Evolutionary conservation across 2,329 filamentous ascomycete species (phyloP).

Genomic region (Fusarium poae): DNA sequence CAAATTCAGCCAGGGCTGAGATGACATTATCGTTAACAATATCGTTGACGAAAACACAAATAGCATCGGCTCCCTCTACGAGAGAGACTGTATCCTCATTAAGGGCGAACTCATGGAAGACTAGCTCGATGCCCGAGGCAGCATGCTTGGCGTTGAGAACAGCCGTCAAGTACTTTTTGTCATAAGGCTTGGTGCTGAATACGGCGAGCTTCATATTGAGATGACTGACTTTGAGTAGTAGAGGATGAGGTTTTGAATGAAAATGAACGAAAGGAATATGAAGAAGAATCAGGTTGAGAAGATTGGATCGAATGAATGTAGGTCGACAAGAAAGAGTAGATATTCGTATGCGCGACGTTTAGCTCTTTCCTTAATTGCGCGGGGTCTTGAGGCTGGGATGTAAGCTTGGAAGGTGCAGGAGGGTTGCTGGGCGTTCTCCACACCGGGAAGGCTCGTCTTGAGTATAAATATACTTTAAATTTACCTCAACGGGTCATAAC

Average conservation of each 20-base stretch:
- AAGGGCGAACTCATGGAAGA: conserved; percentile 71
- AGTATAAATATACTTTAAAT: conserved; percentile 19
- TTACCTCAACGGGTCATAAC: neutral
- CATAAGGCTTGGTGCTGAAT: conserved; percentile 75
- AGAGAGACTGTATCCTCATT: conserved; percentile 68
- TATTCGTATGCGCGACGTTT: conserved; percentile 11
- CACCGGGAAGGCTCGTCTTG: conserved; percentile 25
- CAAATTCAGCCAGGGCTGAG: conserved; percentile 60
- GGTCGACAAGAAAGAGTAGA: neutral
- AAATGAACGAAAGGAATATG: neutral
- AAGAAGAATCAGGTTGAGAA: neutral
- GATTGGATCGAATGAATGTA: neutral
- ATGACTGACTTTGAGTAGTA: neutral
- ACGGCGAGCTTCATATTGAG: conserved; percentile 68
- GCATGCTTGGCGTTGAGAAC: conserved; percentile 55
- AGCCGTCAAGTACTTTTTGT: conserved; percentile 66
- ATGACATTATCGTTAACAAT: conserved; percentile 65
- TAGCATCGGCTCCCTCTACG: conserved; percentile 64
- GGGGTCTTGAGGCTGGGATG: conserved; percentile 32
- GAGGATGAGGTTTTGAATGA: neutral
- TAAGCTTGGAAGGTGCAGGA: conserved; percentile 32
- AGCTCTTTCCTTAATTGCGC: conserved; percentile 32
- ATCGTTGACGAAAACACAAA: conserved; percentile 80
- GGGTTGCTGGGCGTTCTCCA: conserved; percentile 41
- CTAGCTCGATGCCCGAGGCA: conserved; percentile 59